Evolutionary conservation across 139 green algal species (phyloP), one percentile per base, ranked within the genome.

Genomic region (Mychonastes homosphaera): DNA sequence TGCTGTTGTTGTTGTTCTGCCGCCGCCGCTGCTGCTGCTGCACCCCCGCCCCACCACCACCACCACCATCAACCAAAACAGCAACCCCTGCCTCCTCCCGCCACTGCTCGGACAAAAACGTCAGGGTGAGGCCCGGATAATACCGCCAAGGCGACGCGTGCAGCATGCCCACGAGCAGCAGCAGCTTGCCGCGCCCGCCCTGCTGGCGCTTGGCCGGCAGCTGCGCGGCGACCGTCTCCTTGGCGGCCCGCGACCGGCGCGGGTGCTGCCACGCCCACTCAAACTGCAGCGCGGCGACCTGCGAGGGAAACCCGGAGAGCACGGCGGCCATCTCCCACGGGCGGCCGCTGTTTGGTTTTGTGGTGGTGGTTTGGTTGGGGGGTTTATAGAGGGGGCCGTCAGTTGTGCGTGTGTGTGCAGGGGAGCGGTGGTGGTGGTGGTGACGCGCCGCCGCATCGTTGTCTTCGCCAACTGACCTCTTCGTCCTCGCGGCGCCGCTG

Each of bases 201-300:
- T 58, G 35, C 40, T 76, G 58, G 27, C 57, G 50, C 16, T 34
- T 55, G 2, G 51, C 21, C 7, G 70, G 72, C 21, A 91, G 56
- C n/a, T 61, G 26, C 7, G 40, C 33, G 0, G 64, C 76, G 15
- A 76, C 49, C 3, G 23, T 62, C 9, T 74, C 78, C 29, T 77
- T 63, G 28, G 63, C n/a, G n/a, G n/a, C n/a, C n/a, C n/a, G n/a
- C n/a, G n/a, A 83, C 26, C 66, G 76, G 12, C 62, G 38, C 1
- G 90, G 90, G 71, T 97, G 84, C 75, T 97, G 90, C 88, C 88
- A 96, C 2, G 90, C 89, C 88, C 90, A 97, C 63, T 97, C 90
- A 79, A 97, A 97, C 70, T 96, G 87, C 61, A 97, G 77, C 3
- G 90, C 90, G 23, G 84, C 70, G 5, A 79, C 68, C 75, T 89